Conservation (phyloP, 2,329 filamentous ascomycete species). For the Dryadomyces quercus-mongolicae region DNA sequence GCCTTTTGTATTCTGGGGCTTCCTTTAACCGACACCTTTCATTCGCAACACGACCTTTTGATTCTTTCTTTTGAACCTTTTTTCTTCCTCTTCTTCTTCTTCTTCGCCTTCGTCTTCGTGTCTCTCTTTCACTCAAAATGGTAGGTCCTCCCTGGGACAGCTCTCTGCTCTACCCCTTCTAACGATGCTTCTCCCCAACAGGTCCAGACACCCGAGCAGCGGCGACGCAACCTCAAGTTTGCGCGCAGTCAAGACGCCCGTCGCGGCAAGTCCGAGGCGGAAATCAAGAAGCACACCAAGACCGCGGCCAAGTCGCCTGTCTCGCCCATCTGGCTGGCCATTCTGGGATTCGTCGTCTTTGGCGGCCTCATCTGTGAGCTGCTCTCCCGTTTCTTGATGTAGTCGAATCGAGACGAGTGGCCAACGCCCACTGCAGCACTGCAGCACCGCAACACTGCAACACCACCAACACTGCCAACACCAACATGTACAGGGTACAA, state of each 20-base stretch:
- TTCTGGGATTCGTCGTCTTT: conserved; percentile 50
- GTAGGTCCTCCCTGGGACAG: too few relatives aligned
- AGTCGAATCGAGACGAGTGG: too few relatives aligned
- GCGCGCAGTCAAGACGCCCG: conserved; percentile 59
- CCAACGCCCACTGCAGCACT: too few relatives aligned
- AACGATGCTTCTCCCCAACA: conserved; percentile 19
- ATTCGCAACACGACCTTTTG: not conserved
- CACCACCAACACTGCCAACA: too few relatives aligned
- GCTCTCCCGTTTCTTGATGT: conserved; percentile 35
- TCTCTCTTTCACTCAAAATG: conserved; percentile 10
- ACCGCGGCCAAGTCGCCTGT: conserved; percentile 47
- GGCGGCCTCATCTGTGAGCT: conserved; percentile 48
- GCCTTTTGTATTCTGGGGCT: too few relatives aligned
- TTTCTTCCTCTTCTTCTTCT: too few relatives aligned
- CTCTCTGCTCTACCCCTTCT: too few relatives aligned
- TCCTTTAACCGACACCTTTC: too few relatives aligned
- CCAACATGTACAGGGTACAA: too few relatives aligned
- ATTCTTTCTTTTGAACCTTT: not conserved
- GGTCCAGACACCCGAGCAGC: conserved; percentile 78
- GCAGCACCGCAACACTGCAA: too few relatives aligned
- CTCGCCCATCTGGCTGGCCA: conserved; percentile 47
- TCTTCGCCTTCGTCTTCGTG: not conserved
- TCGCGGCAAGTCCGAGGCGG: conserved; percentile 60
- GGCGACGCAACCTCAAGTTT: conserved; percentile 69
- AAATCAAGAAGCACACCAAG: conserved; percentile 49